Conservation (phyloP, 352 stramenopile species). For the Blastocystis sp. region DNA sequence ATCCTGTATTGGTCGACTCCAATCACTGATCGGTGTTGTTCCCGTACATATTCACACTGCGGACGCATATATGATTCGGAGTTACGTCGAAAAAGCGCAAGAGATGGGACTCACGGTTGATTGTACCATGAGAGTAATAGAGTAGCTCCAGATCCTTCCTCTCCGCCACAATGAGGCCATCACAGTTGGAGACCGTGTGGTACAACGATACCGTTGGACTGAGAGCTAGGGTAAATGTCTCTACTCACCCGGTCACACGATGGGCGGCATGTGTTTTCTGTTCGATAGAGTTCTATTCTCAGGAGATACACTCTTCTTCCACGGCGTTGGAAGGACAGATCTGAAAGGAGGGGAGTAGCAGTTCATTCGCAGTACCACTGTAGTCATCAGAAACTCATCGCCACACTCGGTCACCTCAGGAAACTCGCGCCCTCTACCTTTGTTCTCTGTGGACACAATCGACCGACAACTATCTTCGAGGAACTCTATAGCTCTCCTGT, state of each 20-base stretch:
- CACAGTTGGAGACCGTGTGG: background rate
- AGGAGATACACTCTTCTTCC: background rate
- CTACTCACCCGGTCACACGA: background rate
- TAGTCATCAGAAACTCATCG: background rate
- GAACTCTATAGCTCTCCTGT: background rate
- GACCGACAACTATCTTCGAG: background rate
- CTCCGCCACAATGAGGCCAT: background rate
- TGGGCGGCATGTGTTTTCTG: background rate
- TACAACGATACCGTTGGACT: background rate
- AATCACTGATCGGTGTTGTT: background rate
- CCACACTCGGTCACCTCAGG: background rate
- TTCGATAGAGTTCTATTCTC: background rate
- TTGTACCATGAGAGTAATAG: background rate
- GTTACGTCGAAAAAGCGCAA: background rate
- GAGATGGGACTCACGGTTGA: background rate
- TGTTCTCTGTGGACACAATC: background rate
- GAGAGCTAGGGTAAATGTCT: background rate
- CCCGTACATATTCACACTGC: background rate
- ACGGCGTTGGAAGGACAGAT: background rate
- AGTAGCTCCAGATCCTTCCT: background rate
- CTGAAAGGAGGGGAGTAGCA: background rate
- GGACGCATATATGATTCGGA: background rate
- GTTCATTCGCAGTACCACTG: background rate
- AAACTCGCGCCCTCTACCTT: background rate
- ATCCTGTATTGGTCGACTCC: background rate